Conservation (phyloP, 768 basidiomycete species). For the Leccinum uliginosum region DNA sequence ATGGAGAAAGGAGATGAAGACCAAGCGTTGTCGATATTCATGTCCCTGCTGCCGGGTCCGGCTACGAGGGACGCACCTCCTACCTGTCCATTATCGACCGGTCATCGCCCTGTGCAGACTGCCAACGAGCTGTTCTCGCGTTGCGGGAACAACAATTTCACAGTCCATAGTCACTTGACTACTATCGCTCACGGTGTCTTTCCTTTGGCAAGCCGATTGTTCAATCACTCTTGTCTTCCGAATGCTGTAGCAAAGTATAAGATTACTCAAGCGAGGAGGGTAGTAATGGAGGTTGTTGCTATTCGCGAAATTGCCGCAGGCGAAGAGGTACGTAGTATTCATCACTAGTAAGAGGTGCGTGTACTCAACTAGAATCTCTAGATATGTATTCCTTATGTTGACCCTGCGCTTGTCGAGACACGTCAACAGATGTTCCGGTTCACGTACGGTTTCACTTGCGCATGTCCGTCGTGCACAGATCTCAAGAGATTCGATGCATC, state of each 20-base stretch:
- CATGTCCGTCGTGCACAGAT: constrained; percentile 53
- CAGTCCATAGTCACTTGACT: constrained; percentile 67
- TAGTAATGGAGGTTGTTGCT: constrained; percentile 62
- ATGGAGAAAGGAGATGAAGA: constrained; percentile 13
- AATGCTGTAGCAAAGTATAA: constrained; percentile 65
- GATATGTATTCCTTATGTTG: constrained; percentile 75
- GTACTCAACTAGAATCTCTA: constrained; percentile 24
- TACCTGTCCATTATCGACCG: constrained; percentile 30
- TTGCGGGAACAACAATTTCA: constrained; percentile 81
- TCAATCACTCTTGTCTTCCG: constrained; percentile 80
- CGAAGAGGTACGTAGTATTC: constrained; percentile 53
- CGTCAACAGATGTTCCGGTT: constrained; percentile 54
- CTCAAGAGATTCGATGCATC: constrained; percentile 37
- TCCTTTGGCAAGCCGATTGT: constrained; percentile 70
- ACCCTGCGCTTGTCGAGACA: constrained; percentile 65
- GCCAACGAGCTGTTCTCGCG: constrained; percentile 43
- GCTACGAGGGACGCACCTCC: constrained; percentile 23
- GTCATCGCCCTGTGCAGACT: constrained; percentile 21
- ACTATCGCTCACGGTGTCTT: constrained; percentile 73
- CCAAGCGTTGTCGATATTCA: constrained; percentile 33
- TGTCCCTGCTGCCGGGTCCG: constrained; percentile 45
- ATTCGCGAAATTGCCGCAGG: constrained; percentile 50
- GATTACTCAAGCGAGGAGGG: constrained; percentile 34
- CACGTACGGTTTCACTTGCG: constrained; percentile 68
- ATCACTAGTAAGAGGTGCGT: neutral